These are phyloP conservation scores for Xylaria telfairii DNA, from an alignment of 495 filamentous ascomycete species.

Conservation along the genomic window DNA sequence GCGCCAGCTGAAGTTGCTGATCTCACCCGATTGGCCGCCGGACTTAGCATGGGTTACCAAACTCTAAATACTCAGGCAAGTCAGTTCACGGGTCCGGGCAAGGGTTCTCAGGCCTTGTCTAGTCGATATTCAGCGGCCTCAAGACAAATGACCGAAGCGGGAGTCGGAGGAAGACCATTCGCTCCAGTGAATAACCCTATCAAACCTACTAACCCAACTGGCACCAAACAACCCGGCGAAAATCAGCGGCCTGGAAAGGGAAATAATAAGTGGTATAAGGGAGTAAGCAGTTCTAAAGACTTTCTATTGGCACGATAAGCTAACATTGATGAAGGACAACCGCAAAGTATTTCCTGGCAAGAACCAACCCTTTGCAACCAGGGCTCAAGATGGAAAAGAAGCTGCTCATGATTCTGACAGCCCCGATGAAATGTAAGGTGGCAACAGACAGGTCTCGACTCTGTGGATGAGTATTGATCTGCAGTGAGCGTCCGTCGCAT, in stretches of 20 bases:
- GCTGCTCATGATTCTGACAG: slow-evolving; percentile 23
- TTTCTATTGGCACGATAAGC: slow-evolving; percentile 18
- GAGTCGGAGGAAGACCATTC: not conserved
- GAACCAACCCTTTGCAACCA: not conserved
- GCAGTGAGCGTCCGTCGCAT: not conserved
- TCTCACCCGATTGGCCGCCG: not conserved
- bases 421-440: slow-evolving; percentile 24
- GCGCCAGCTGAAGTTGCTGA: not conserved
- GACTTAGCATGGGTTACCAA: not conserved
- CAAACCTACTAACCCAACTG: not conserved
- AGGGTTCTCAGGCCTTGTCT: not conserved
- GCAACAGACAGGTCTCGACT: not conserved
- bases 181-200: not conserved
- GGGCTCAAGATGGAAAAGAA: slow-evolving; percentile 2
- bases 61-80: not conserved
- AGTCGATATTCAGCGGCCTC: not conserved
- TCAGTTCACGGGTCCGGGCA: not conserved
- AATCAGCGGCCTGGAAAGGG: not conserved
- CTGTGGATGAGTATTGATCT: not conserved
- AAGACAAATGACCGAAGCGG: not conserved
- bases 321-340: slow-evolving; percentile 16
- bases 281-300: slow-evolving; percentile 20
- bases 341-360: slow-evolving; percentile 19
- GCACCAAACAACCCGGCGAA: not conserved
- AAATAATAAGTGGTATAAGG: slow-evolving; percentile 20